phyloP scores from a whole-genome alignment of 2,329 filamentous ascomycete genomes.

The Tolypocladium tropicale region DNA sequence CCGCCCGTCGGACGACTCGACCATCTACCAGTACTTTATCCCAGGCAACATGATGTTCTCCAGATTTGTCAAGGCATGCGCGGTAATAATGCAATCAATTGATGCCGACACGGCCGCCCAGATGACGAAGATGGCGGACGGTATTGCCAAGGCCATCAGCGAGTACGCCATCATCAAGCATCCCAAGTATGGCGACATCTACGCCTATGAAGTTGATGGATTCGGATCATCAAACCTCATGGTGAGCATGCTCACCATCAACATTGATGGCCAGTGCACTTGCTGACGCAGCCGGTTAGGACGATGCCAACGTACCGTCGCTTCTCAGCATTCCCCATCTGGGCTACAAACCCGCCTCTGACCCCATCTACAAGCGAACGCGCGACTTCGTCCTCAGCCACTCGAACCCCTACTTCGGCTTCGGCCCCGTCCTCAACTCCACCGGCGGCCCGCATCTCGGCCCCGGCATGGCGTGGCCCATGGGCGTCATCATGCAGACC shows the following conservation, averaged over 20 bases:
- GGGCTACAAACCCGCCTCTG: slow-evolving; percentile 49
- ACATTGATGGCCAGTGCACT: too few relatives aligned
- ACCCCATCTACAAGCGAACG: slow-evolving; percentile 58
- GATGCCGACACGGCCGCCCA: slow-evolving; percentile 40
- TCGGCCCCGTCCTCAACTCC: slow-evolving; percentile 38
- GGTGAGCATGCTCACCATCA: slow-evolving; percentile 21
- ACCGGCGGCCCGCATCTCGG: slow-evolving; percentile 43
- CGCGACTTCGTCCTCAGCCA: slow-evolving; percentile 61
- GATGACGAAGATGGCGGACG: slow-evolving; percentile 47
- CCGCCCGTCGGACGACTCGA: slow-evolving; percentile 81
- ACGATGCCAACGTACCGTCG: slow-evolving; percentile 54
- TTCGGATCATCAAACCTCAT: slow-evolving; percentile 51
- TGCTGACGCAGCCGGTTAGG: slow-evolving; percentile 17
- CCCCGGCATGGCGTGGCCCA: slow-evolving; percentile 74
- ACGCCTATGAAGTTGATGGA: slow-evolving; percentile 61
- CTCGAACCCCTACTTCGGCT: slow-evolving; percentile 65
- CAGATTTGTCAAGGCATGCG: slow-evolving; percentile 43
- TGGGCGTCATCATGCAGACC: slow-evolving; percentile 71
- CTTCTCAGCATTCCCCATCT: slow-evolving; percentile 51
- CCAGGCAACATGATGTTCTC: slow-evolving; percentile 84
- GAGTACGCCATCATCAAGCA: slow-evolving; percentile 57
- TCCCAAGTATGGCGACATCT: slow-evolving; percentile 52
- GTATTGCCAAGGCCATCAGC: slow-evolving; percentile 55
- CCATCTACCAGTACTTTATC: slow-evolving; percentile 77
- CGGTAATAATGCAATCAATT: slow-evolving; percentile 33